Percentiles rank a stretch among this genome's conserved stretches.
Conservation (phyloP, 129 eudicot genomes). For the Deinandra increscens region DNA sequence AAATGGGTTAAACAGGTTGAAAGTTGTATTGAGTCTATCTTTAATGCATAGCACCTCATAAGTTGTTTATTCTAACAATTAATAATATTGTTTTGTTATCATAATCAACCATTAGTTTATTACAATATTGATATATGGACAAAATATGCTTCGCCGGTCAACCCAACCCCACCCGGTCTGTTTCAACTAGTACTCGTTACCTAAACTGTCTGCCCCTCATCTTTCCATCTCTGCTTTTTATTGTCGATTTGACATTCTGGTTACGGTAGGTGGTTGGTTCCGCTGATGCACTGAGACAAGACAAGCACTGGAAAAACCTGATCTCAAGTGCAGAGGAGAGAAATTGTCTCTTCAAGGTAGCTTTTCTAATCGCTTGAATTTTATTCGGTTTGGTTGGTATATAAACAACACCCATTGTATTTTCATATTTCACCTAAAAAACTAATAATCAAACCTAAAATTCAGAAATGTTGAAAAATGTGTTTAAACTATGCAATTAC, state of each 20-base stretch:
- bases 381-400: background rate
- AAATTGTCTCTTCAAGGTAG: conserved; percentile 59
- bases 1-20: background rate
- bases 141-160: background rate
- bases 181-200: background rate
- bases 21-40: background rate
- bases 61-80: background rate
- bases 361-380: background rate
- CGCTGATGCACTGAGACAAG: conserved; percentile 66
- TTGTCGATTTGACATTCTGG: background rate
- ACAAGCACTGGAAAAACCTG: conserved; percentile 79
- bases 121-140: background rate
- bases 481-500: background rate
- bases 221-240: background rate
- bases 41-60: background rate
- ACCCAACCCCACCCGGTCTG: background rate
- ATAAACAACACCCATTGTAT: background rate
- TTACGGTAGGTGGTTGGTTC: conserved; percentile 80
- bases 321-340: conserved; percentile 79
- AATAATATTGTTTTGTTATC: background rate
- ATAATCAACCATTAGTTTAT: background rate
- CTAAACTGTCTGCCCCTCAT: background rate
- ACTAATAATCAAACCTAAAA: background rate
- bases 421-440: background rate
- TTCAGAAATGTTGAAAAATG: background rate